Evolutionary conservation across 2,329 filamentous ascomycete species (phyloP).

Genomic region (Talaromyces rugulosus): DNA sequence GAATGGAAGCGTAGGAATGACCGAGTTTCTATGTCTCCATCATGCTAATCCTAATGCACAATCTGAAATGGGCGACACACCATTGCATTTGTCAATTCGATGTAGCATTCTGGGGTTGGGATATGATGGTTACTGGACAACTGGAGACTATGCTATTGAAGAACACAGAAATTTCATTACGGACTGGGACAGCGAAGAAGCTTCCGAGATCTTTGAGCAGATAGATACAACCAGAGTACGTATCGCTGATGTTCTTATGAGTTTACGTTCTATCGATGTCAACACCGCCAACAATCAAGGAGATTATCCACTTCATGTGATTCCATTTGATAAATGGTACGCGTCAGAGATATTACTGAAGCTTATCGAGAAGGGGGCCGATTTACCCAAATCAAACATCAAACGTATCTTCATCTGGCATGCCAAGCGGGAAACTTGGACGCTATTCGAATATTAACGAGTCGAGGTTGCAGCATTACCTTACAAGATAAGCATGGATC

Average conservation of each 20-base stretch:
- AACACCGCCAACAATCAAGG: slow-evolving; percentile 14
- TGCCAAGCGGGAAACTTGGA: slow-evolving; percentile 15
- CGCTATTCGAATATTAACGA: slow-evolving; percentile 13
- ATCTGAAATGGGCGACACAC: slow-evolving; percentile 14
- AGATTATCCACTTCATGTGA: slow-evolving; percentile 16
- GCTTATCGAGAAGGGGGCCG: slow-evolving; percentile 14
- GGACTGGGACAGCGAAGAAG: slow-evolving; percentile 8
- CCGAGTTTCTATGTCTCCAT: slow-evolving; percentile 12
- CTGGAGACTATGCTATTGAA: slow-evolving; percentile 14
- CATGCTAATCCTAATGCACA: slow-evolving; percentile 15
- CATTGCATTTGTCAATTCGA: slow-evolving; percentile 17
- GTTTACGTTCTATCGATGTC: slow-evolving; percentile 13
- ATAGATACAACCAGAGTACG: slow-evolving; percentile 11
- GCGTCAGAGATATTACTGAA: slow-evolving; percentile 11
- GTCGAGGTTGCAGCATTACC: slow-evolving; percentile 12
- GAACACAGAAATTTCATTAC: slow-evolving; percentile 10
- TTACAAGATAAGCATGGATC: slow-evolving; percentile 10
- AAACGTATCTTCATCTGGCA: slow-evolving; percentile 17
- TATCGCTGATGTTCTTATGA: slow-evolving; percentile 14
- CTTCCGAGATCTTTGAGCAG: slow-evolving; percentile 10
- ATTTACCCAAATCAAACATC: slow-evolving; percentile 12
- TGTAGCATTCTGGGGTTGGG: slow-evolving; percentile 10
- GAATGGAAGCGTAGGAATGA: slow-evolving; percentile 13
- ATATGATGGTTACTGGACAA: slow-evolving; percentile 14
- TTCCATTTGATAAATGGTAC: slow-evolving; percentile 10